Conservation (phyloP, 2,329 filamentous ascomycete species). For the Sporothrix inflata region DNA sequence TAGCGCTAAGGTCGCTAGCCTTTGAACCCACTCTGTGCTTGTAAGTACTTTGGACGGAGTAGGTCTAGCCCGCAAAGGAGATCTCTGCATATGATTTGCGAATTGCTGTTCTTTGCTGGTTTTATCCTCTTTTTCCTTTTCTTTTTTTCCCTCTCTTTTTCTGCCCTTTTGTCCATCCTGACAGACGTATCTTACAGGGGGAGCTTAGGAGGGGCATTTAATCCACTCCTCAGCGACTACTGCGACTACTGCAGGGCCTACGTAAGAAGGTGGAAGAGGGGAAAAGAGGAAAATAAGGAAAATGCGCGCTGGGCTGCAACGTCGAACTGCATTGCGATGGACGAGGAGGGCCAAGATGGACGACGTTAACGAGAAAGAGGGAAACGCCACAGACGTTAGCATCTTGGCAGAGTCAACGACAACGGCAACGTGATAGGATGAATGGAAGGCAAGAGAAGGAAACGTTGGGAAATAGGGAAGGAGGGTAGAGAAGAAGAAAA, state of each 20-base stretch:
- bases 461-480: not conserved
- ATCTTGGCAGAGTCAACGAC: not conserved
- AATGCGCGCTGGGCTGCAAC: not conserved
- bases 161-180: not conserved
- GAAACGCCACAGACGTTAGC: not conserved
- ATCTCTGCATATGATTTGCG: constrained; percentile 13
- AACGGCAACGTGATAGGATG: not conserved
- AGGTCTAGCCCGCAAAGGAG: not conserved
- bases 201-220: not conserved
- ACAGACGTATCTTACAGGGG: not conserved
- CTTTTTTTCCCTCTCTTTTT: not conserved
- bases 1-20: not conserved
- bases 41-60: constrained; percentile 10
- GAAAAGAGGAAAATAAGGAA: not conserved
- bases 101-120: not conserved
- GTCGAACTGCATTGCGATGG: not conserved
- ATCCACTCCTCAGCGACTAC: not conserved
- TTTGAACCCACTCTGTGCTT: not conserved
- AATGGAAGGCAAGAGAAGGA: not conserved
- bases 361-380: not conserved
- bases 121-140: not conserved
- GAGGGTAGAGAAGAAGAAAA: not conserved
- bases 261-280: not conserved
- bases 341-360: not conserved
- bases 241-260: not conserved